A percentile compares a stretch with the other conserved stretches of the same genome.
Evolutionary conservation across 257 asterid species (phyloP).

Genomic region (Solanum gracilifrons): DNA sequence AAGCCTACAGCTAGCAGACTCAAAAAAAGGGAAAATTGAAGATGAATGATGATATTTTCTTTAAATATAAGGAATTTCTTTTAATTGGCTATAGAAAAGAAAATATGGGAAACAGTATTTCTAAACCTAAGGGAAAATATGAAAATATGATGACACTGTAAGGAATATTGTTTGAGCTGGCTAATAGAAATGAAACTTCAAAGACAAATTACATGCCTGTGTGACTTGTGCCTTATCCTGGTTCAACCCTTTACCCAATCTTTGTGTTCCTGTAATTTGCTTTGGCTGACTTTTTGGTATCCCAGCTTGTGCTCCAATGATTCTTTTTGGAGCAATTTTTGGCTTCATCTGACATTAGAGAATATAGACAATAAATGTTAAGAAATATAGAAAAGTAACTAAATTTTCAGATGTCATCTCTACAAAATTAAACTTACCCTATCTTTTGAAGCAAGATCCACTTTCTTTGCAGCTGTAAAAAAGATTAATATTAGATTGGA

Average conservation of each 20-base stretch:
- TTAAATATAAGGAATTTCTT: neutral
- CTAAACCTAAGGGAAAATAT: neutral
- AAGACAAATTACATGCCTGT: conserved; percentile 19
- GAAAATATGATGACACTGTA: neutral
- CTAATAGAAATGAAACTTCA: neutral
- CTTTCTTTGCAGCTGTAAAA: conserved; percentile 1
- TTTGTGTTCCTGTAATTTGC: conserved; percentile 36
- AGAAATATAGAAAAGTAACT: neutral
- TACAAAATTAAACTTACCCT: neutral
- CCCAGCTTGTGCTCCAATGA: conserved; percentile 27
- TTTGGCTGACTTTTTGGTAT: conserved; percentile 42
- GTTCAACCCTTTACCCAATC: conserved; percentile 36
- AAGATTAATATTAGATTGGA: neutral
- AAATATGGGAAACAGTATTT: neutral
- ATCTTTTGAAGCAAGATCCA: neutral
- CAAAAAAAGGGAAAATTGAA: neutral
- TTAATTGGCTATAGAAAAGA: neutral
- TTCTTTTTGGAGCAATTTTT: conserved; percentile 37
- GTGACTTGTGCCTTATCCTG: conserved; percentile 40
- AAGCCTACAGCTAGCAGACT: neutral
- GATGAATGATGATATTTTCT: neutral
- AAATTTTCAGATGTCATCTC: neutral
- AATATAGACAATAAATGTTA: neutral
- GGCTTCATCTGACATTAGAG: conserved; percentile 31
- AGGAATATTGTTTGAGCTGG: neutral